Conservation (phyloP, 768 basidiomycete species). For the Gloeopeniophorella convolvens region DNA sequence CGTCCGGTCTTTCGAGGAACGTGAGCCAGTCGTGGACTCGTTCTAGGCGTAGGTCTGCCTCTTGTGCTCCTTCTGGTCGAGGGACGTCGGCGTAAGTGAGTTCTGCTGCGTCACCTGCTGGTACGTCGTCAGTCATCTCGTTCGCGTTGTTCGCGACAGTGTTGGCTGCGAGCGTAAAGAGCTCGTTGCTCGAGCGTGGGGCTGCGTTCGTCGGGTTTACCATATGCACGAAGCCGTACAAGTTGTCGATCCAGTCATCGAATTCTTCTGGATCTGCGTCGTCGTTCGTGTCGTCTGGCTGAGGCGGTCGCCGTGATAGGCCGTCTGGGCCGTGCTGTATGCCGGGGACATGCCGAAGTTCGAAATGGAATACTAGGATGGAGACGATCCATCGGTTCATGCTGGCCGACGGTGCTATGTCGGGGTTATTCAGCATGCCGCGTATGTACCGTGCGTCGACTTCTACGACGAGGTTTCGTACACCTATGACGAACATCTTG, state of each 20-base stretch:
- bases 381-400: neutral
- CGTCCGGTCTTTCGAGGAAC: no score
- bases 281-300: neutral
- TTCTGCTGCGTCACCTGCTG: no score
- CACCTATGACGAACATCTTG: slow-evolving; percentile 19
- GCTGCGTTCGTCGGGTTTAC: no score
- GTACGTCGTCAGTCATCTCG: no score
- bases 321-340: slow-evolving; percentile 27
- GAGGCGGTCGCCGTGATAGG: slow-evolving; percentile 20
- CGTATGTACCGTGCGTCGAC: neutral
- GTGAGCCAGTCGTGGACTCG: no score
- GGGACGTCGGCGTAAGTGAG: no score
- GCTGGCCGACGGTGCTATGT: slow-evolving; percentile 23
- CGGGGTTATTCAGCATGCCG: neutral
- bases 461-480: slow-evolving; percentile 14
- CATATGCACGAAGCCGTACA: neutral
- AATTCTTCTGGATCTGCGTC: neutral
- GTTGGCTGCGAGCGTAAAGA: no score
- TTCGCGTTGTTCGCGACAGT: no score
- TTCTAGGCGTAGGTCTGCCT: no score
- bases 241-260: neutral
- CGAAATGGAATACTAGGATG: slow-evolving; percentile 27
- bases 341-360: slow-evolving; percentile 31
- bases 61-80: no score
- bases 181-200: no score